Conservation (phyloP, 305 asterid species). For the Withania somnifera region DNA sequence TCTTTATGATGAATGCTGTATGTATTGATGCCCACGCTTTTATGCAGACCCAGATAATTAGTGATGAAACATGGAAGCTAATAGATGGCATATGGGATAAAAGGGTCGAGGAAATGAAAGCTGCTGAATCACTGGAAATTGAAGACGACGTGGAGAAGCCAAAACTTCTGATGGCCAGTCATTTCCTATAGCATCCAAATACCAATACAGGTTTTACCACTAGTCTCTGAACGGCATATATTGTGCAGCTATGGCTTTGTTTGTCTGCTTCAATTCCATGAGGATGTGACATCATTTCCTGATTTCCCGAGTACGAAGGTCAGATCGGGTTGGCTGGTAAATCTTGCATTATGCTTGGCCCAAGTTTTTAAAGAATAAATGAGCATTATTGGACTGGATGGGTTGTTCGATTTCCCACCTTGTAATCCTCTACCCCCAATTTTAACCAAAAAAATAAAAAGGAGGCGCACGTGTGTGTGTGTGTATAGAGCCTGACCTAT, state of each 20-base stretch:
- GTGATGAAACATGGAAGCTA: constrained; percentile 85
- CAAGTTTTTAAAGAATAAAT: background rate
- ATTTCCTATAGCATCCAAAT: constrained; percentile 44
- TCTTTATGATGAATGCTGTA: background rate
- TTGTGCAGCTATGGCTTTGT: background rate
- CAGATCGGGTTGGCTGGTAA: background rate
- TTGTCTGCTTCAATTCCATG: background rate
- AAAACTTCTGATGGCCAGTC: constrained; percentile 77
- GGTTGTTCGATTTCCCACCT: no score
- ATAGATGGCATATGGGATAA: constrained; percentile 77
- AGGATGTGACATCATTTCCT: background rate
- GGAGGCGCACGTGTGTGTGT: background rate
- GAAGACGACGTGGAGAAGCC: constrained; percentile 64
- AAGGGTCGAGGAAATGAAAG: constrained; percentile 62
- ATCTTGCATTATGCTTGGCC: background rate
- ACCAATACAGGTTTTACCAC: background rate
- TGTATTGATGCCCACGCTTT: constrained; percentile 4
- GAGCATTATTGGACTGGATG: background rate
- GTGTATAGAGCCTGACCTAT: background rate
- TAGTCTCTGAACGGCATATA: background rate
- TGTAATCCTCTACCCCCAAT: no score
- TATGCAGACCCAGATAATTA: constrained; percentile 80
- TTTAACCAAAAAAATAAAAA: no score
- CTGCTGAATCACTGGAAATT: constrained; percentile 41
- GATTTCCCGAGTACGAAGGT: background rate